Percentiles rank a stretch among this genome's conserved stretches.
These are phyloP conservation scores for Lactifluus rugatus DNA, from an alignment of 768 basidiomycete genomes.

Conservation along the genomic window DNA sequence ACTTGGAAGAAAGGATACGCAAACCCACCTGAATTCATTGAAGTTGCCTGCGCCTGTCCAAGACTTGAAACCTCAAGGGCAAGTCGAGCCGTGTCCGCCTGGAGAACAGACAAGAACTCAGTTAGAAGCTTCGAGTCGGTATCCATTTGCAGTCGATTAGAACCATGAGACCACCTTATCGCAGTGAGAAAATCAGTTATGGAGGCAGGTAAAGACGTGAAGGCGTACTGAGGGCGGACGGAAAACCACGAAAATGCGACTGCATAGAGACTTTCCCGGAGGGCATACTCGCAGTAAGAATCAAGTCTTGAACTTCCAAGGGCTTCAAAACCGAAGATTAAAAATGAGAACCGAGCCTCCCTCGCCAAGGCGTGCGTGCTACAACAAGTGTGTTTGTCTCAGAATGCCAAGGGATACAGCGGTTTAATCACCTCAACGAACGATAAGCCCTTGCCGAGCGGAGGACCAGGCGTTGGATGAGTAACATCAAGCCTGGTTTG, in stretches of 20 bases:
- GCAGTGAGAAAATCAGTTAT: background rate
- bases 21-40: constrained; percentile 24
- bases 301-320: constrained; percentile 84
- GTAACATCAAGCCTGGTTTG: constrained; percentile 70
- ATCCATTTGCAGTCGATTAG: constrained; percentile 81
- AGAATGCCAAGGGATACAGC: background rate
- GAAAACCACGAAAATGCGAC: constrained; percentile 89
- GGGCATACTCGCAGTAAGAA: constrained; percentile 60
- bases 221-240: constrained; percentile 78
- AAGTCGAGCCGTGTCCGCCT: constrained; percentile 61
- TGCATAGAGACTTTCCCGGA: constrained; percentile 68
- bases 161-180: constrained; percentile 90
- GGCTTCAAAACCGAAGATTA: constrained; percentile 89
- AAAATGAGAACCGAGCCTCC: constrained; percentile 81
- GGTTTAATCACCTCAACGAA: constrained; percentile 55
- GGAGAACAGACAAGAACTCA: constrained; percentile 72
- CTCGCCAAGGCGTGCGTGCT: constrained; percentile 91
- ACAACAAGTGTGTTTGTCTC: background rate
- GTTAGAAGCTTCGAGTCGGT: constrained; percentile 80
- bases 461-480: constrained; percentile 76
- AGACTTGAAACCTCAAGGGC: constrained; percentile 52
- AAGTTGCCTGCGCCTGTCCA: constrained; percentile 36
- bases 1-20: constrained; percentile 26
- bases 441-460: constrained; percentile 65
- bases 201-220: background rate